Evolutionary conservation across 371 early-diverging fungal species (phyloP), one percentile per base, ranked within the genome.

Genomic region (Entomophthora muscae): DNA sequence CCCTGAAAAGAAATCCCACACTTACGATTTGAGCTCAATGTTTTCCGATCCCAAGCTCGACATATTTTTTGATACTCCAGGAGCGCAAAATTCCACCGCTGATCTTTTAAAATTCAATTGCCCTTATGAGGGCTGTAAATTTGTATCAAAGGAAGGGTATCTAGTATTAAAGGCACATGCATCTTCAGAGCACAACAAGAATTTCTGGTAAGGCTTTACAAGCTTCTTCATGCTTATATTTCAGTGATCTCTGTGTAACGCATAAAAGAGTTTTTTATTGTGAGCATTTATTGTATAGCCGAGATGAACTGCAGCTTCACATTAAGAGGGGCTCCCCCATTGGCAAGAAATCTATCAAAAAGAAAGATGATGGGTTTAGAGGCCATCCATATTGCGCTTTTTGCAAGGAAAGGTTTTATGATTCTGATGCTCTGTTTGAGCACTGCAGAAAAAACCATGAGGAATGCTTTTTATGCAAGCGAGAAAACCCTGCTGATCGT

Each of bases 401-500:
- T 69, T 97, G 97, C 71, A 72, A 77, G 10, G 78, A 66, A 26
- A 73, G 76, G 53, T 97, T 89, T 66, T 95, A 89, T 69, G 89
- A 85, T 29, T 78, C 83, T 53, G 97, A 97, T 69, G 92, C 90
- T 70, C 73, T 97, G 26, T 94, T 78, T 71, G 86, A 86, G 33
- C 97, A 97, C 71, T 95, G 96, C 69, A 80, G 88, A n/a, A 83
- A 91, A 61, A 82, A 81, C 62, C 96, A 97, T 73, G 96, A 97
- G 70, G 86, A 91, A 70, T 97, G 97, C 65, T 86, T 88, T 67
- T 70, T 95, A 26, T 97, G 97, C 67, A 77, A 81, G 10, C 72
- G 85, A 59, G 68, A 66, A 52, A 88, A 88, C 1, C 61, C 66
- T 2, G 76, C 83, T 23, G 78, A 84, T n/a, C 83, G 93, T 68